These are phyloP conservation scores for Fusarium oxysporum DNA, from an alignment of 2,329 filamentous ascomycete species.

Conservation along the genomic window DNA sequence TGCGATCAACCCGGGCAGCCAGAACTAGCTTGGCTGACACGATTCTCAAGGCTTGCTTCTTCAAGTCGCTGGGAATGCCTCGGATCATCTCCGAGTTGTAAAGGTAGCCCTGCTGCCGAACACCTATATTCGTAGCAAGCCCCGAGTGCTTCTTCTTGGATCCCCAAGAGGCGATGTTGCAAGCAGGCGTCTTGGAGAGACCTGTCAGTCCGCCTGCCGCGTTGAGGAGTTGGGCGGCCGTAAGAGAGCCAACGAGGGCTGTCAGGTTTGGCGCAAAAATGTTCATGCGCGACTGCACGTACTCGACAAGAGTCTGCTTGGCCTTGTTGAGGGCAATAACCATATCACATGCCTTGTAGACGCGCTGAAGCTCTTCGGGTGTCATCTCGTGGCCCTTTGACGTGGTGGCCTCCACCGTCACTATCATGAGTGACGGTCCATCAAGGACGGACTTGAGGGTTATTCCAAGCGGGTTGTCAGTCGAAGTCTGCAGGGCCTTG, in stretches of 20 bases:
- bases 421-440: slow-evolving; percentile 92
- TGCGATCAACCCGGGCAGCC: slow-evolving; percentile 90
- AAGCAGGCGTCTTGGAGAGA: slow-evolving; percentile 90
- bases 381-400: slow-evolving; percentile 84
- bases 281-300: slow-evolving; percentile 97
- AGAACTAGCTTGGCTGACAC: slow-evolving; percentile 93
- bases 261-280: slow-evolving; percentile 96
- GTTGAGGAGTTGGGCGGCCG: slow-evolving; percentile 96
- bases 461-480: slow-evolving; percentile 80
- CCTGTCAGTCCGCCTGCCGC: slow-evolving; percentile 89
- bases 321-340: slow-evolving; percentile 87
- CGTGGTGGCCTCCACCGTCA: slow-evolving; percentile 92
- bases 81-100: slow-evolving; percentile 92
- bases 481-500: slow-evolving; percentile 79
- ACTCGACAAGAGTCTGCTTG: slow-evolving; percentile 88
- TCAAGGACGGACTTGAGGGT: slow-evolving; percentile 86
- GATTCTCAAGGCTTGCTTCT: slow-evolving; percentile 94
- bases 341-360: slow-evolving; percentile 86
- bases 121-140: slow-evolving; percentile 90
- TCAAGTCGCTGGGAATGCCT: slow-evolving; percentile 85
- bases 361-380: slow-evolving; percentile 77
- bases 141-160: slow-evolving; percentile 88
- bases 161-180: slow-evolving; percentile 90
- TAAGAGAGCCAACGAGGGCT: slow-evolving; percentile 88
- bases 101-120: slow-evolving; percentile 92